phyloP scores from a whole-genome alignment of 768 basidiomycete genomes.

The Pleurotus salmoneostramineus region DNA sequence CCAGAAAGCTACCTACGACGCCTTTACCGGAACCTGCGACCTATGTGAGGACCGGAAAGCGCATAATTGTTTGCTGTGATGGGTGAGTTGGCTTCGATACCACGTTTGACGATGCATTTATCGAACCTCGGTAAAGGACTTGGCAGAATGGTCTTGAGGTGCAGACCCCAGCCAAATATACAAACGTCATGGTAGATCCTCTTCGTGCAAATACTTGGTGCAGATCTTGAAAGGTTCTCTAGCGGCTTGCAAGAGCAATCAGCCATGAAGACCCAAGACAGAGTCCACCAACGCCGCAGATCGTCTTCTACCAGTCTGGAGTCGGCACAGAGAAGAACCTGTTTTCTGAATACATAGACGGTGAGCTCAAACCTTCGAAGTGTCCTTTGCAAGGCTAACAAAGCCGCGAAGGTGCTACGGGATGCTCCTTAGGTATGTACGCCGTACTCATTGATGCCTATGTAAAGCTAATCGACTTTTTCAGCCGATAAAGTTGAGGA shows the following conservation, averaged over 20 bases:
- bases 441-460: conserved; percentile 4
- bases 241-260: conserved; percentile 55
- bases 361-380: conserved; percentile 19
- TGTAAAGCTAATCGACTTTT: background rate
- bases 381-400: no score
- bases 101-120: background rate
- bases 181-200: conserved; percentile 49
- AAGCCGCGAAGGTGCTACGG: conserved; percentile 74
- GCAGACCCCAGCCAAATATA: conserved; percentile 41
- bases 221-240: background rate
- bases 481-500: conserved; percentile 73
- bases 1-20: conserved; percentile 28
- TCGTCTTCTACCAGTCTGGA: conserved; percentile 64
- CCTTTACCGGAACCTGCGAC: conserved; percentile 18
- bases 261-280: conserved; percentile 43
- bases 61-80: conserved; percentile 73
- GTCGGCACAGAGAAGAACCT: conserved; percentile 54
- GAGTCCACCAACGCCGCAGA: conserved; percentile 45
- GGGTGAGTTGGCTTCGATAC: conserved; percentile 39
- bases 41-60: conserved; percentile 35
- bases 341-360: conserved; percentile 59
- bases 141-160: conserved; percentile 65
- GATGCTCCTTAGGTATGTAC: conserved; percentile 51
- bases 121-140: conserved; percentile 37
- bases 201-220: background rate